Conservation (phyloP, 2,329 filamentous ascomycete species). For the Colletotrichum neosansevieriae region DNA sequence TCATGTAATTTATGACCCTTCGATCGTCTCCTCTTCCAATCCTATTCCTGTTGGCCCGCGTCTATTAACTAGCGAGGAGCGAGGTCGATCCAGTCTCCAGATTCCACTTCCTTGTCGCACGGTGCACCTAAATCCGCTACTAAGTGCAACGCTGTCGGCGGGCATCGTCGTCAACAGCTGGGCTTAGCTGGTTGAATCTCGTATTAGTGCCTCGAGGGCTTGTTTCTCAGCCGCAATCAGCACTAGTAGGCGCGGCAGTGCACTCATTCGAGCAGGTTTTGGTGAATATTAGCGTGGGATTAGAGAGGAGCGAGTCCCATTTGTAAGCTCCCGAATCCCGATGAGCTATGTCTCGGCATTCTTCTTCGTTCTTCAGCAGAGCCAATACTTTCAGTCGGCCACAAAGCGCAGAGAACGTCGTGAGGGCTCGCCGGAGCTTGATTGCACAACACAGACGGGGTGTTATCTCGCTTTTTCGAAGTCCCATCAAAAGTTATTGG, state of each 20-base stretch:
- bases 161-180: constrained; percentile 27
- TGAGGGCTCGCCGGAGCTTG: background rate
- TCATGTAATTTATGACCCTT: constrained; percentile 51
- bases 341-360: constrained; percentile 32
- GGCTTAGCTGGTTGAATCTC: constrained; percentile 31
- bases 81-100: background rate
- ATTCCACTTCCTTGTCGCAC: constrained; percentile 30
- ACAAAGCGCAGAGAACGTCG: constrained; percentile 2
- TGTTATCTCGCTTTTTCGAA: background rate
- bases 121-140: constrained; percentile 37
- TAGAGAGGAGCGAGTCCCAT: constrained; percentile 17
- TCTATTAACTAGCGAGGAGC: constrained; percentile 42
- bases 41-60: constrained; percentile 44
- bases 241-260: constrained; percentile 39
- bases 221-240: constrained; percentile 27
- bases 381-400: constrained; percentile 3
- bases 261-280: constrained; percentile 17
- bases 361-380: constrained; percentile 34
- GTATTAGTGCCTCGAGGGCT: constrained; percentile 26
- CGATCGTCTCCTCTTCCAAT: constrained; percentile 45
- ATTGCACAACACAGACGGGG: background rate
- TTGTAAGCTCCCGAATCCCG: constrained; percentile 19
- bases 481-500: background rate
- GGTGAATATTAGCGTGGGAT: constrained; percentile 27
- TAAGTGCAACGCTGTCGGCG: constrained; percentile 13